phyloP scores from a whole-genome alignment of 2,329 filamentous ascomycete genomes.

The Colletotrichum filicis region DNA sequence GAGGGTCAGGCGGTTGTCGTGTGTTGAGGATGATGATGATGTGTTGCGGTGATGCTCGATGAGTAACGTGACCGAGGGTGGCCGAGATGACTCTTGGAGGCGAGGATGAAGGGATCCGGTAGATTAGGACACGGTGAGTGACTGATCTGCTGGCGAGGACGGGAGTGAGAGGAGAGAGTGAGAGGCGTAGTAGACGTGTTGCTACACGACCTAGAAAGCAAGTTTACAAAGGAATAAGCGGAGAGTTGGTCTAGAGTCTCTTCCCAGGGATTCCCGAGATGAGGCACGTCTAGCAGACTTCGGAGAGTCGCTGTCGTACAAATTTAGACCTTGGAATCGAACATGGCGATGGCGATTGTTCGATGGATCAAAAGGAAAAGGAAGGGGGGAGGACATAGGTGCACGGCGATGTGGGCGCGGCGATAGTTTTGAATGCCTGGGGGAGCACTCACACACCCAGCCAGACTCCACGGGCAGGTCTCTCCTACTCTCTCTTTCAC shows the following conservation, averaged over 20 bases:
- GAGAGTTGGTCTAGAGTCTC: slow-evolving; percentile 46
- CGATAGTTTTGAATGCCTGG: slow-evolving; percentile 48
- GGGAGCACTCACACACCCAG: not conserved
- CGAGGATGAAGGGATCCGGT: slow-evolving; percentile 31
- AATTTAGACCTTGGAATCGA: slow-evolving; percentile 63
- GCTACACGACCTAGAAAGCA: slow-evolving; percentile 33
- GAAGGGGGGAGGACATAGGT: slow-evolving; percentile 47
- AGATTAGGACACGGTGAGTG: slow-evolving; percentile 35
- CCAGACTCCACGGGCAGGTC: not conserved
- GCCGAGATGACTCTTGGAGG: slow-evolving; percentile 33
- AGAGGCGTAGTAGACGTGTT: slow-evolving; percentile 28
- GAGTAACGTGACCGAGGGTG: slow-evolving; percentile 34
- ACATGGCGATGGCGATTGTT: slow-evolving; percentile 65
- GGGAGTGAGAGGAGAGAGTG: slow-evolving; percentile 30
- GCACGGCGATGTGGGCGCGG: slow-evolving; percentile 41
- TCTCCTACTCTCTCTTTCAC: not conserved
- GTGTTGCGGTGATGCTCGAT: slow-evolving; percentile 21
- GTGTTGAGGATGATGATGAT: slow-evolving; percentile 21
- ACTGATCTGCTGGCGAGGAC: slow-evolving; percentile 31
- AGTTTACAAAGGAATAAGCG: slow-evolving; percentile 45
- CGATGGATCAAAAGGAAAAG: slow-evolving; percentile 52
- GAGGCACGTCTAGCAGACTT: slow-evolving; percentile 59
- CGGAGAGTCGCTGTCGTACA: slow-evolving; percentile 61
- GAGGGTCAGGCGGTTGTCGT: slow-evolving; percentile 15
- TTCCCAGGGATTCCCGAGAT: slow-evolving; percentile 32